Evolutionary conservation across 352 stramenopile genomes (phyloP).

Genomic region (Elongisporangium senticosum): DNA sequence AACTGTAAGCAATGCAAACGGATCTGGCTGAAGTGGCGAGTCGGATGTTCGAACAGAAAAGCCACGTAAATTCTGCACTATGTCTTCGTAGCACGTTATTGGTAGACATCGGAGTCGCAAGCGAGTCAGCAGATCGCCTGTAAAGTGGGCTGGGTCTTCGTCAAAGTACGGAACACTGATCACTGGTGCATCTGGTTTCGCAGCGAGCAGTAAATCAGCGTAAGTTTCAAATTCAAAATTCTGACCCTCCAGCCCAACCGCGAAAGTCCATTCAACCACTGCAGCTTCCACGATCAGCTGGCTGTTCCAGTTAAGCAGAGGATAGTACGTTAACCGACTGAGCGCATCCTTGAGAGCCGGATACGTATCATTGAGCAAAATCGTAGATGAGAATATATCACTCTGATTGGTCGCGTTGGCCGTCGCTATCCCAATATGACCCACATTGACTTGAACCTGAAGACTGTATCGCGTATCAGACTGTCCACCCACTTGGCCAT

Average conservation of each 20-base stretch:
- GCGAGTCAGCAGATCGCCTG: slow-evolving; percentile 35
- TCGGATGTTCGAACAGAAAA: slow-evolving; percentile 37
- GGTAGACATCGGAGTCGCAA: slow-evolving; percentile 35
- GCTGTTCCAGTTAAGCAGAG: slow-evolving; percentile 51
- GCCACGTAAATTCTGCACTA: slow-evolving; percentile 16
- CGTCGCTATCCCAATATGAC: not conserved
- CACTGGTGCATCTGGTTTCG: slow-evolving; percentile 32
- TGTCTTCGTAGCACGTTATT: slow-evolving; percentile 41
- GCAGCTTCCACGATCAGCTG: slow-evolving; percentile 11
- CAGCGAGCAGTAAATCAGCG: slow-evolving; percentile 25
- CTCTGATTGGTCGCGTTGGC: not conserved
- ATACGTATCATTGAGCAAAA: slow-evolving; percentile 8
- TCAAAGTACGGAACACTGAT: slow-evolving; percentile 27
- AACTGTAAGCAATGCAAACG: slow-evolving; percentile 13
- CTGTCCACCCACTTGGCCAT: not conserved
- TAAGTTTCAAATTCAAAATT: slow-evolving; percentile 19
- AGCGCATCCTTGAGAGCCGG: slow-evolving; percentile 15
- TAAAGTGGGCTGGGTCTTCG: slow-evolving; percentile 19
- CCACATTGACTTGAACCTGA: slow-evolving; percentile 1
- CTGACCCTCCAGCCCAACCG: slow-evolving; percentile 13
- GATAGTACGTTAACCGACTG: slow-evolving; percentile 23
- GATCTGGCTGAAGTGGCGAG: not conserved
- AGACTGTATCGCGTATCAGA: not conserved
- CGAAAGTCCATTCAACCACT: slow-evolving; percentile 46
- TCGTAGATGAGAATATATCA: not conserved